These are phyloP conservation scores for Pseudogymnoascus sp. DNA, from an alignment of 2,329 filamentous ascomycete species.

Conservation along the genomic window DNA sequence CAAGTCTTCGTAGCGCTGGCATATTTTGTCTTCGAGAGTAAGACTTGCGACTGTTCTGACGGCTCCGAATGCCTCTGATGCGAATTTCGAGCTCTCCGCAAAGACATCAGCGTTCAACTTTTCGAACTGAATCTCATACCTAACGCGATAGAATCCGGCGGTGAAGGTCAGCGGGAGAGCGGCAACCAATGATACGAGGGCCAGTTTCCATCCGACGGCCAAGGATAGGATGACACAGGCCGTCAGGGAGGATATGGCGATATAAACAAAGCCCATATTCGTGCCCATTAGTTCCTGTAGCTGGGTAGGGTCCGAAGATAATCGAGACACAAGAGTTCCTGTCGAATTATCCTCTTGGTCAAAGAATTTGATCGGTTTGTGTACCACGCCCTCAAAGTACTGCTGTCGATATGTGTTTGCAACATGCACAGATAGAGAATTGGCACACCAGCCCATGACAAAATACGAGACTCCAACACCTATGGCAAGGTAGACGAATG, in stretches of 20 bases:
- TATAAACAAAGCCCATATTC: constrained; percentile 46
- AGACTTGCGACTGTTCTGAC: constrained; percentile 54
- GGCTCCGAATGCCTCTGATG: constrained; percentile 52
- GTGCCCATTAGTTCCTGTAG: constrained; percentile 42
- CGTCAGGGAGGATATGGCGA: constrained; percentile 56
- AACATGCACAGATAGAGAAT: constrained; percentile 28
- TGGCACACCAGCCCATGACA: constrained; percentile 37
- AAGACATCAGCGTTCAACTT: constrained; percentile 49
- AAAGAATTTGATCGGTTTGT: constrained; percentile 35
- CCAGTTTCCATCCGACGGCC: constrained; percentile 68
- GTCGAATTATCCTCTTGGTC: constrained; percentile 39
- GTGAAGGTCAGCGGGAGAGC: constrained; percentile 41
- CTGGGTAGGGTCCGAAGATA: constrained; percentile 41
- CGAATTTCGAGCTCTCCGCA: constrained; percentile 53
- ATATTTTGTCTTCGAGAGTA: constrained; percentile 52
- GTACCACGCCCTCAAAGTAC: constrained; percentile 38
- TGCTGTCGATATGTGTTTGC: constrained; percentile 33
- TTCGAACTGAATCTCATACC: constrained; percentile 49
- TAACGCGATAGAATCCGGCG: constrained; percentile 40
- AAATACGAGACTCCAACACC: constrained; percentile 47
- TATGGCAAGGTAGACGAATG: constrained; percentile 54
- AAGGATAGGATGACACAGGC: constrained; percentile 61
- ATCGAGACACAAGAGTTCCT: constrained; percentile 38
- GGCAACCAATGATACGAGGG: constrained; percentile 57
- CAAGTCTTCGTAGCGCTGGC: constrained; percentile 38